Evolutionary conservation across 306 rosid genomes (phyloP).

Genomic region (Luffa acutangula): DNA sequence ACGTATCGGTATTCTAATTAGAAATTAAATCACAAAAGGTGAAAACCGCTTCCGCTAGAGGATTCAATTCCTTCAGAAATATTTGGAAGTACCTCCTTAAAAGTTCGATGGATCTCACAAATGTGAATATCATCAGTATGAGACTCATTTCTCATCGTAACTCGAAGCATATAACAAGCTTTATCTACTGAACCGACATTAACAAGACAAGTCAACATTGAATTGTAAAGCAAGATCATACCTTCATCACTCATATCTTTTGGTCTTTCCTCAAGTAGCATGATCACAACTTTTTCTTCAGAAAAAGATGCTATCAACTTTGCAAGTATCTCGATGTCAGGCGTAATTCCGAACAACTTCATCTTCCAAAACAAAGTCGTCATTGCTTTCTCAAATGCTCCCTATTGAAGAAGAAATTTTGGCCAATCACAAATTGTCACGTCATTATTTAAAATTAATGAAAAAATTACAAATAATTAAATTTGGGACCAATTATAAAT

Average conservation of each 20-base stretch:
- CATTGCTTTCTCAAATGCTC: slow-evolving; percentile 41
- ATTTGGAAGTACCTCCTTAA: slow-evolving; percentile 33
- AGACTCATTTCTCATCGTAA: slow-evolving; percentile 32
- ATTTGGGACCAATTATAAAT: too few relatives aligned
- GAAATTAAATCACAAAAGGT: too few relatives aligned
- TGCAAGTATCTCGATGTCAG: slow-evolving; percentile 36
- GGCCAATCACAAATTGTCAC: too few relatives aligned
- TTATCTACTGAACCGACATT: slow-evolving; percentile 32
- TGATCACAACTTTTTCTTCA: slow-evolving; percentile 32
- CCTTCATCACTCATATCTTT: slow-evolving; percentile 28
- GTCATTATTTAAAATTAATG: too few relatives aligned
- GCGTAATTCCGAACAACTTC: slow-evolving; percentile 46
- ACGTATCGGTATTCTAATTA: too few relatives aligned
- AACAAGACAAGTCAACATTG: slow-evolving; percentile 43
- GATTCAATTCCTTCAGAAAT: too few relatives aligned
- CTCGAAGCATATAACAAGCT: slow-evolving; percentile 43
- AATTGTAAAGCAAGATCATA: slow-evolving; percentile 43
- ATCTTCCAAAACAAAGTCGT: slow-evolving; percentile 36
- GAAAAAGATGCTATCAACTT: slow-evolving; percentile 39
- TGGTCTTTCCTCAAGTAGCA: slow-evolving; percentile 37
- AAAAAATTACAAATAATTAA: too few relatives aligned
- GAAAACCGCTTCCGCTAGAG: too few relatives aligned
- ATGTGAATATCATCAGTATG: slow-evolving; percentile 7
- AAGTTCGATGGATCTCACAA: slow-evolving; percentile 21
- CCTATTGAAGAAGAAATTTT: not conserved